Base-by-base conservation (phyloP, 2,329 filamentous ascomycete genomes). In the Trichoderma sp. region DNA sequence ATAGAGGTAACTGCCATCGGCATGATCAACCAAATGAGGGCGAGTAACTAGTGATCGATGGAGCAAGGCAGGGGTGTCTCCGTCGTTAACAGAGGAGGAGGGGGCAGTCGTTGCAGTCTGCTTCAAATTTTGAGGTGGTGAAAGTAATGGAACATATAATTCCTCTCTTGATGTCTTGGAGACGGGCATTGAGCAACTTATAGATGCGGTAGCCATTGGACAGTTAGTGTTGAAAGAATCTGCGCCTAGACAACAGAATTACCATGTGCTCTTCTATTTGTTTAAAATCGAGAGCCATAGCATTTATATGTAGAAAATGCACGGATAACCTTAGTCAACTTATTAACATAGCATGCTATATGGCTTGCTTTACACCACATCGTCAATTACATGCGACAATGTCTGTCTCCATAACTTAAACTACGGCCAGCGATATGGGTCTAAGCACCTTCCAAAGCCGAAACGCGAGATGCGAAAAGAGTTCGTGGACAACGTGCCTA, bases 1-100 rank as follows among this genome's bases (percentile, higher is more conserved):
- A 36, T 53, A 95, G 15, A 64, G 24, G n/a, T 60, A 60, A 30
- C 18, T 14, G 21, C 57, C 57, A 21, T 12, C 12, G 18, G 57
- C 57, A n/a, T n/a, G 28, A 28, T 32, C 28, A 34, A 60, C 57
- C 11, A 32, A 7, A 9, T 32, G 28, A 18, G 57, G 57, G 28
- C n/a, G 57, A 21, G 18, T 34, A 34, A 36, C 9, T 14, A 60
- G 30, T n/a, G 57, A 60, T 18, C 30, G 9, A 60, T 60, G 28
- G 18, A 60, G 57, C 5, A 60, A 56, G 51, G 51, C 51, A 26
- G 51, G 51, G n/a, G 11, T 28, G 6, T 56, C 51, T 56, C 11
- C 24, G 12, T 12, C 24, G 21, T 56, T 24, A 24, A 56, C n/a
- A 26, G 51, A 26, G 51, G 51, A 56, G 4, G n/a, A 11, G 12